phyloP scores from a whole-genome alignment of 352 stramenopile species.

The Phytophthora melonis region DNA sequence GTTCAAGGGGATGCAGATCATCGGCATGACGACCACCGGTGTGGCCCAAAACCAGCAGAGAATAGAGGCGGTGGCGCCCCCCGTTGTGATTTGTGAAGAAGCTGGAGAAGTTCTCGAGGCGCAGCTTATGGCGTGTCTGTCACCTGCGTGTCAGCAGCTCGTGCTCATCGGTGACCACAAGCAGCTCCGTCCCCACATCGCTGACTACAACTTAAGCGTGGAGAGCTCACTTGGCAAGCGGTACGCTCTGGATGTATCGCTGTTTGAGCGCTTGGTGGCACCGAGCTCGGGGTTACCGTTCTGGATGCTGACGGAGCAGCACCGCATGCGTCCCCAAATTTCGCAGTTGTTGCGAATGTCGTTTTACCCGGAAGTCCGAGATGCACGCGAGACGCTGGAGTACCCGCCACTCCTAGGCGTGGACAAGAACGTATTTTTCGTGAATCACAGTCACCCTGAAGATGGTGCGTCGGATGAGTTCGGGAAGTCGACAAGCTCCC shows the following conservation, averaged over 20 bases:
- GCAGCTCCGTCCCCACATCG: slow-evolving; percentile 83
- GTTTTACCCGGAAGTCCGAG: slow-evolving; percentile 74
- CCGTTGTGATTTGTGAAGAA: slow-evolving; percentile 90
- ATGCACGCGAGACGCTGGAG: slow-evolving; percentile 59
- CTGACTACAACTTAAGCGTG: slow-evolving; percentile 74
- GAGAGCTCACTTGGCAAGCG: slow-evolving; percentile 50
- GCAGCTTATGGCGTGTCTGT: slow-evolving; percentile 67
- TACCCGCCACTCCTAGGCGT: slow-evolving; percentile 68
- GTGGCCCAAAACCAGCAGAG: slow-evolving; percentile 77
- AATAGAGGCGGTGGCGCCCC: slow-evolving; percentile 59
- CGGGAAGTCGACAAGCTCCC: slow-evolving; percentile 46
- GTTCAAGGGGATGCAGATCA: slow-evolving; percentile 54
- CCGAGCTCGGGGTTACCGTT: slow-evolving; percentile 27
- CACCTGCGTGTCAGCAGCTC: slow-evolving; percentile 74
- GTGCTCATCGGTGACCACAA: slow-evolving; percentile 91
- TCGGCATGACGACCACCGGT: slow-evolving; percentile 89
- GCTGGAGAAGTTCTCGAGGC: slow-evolving; percentile 90
- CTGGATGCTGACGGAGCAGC: slow-evolving; percentile 76
- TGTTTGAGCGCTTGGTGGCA: slow-evolving; percentile 84
- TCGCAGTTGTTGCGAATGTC: slow-evolving; percentile 72
- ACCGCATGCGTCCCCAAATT: slow-evolving; percentile 84
- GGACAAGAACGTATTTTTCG: slow-evolving; percentile 73
- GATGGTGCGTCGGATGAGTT: slow-evolving; percentile 28
- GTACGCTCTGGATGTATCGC: slow-evolving; percentile 80
- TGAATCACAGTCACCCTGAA: slow-evolving; percentile 69